phyloP scores from a whole-genome alignment of 1,284 basidiomycete genomes.

The Testicularia cyperi region DNA sequence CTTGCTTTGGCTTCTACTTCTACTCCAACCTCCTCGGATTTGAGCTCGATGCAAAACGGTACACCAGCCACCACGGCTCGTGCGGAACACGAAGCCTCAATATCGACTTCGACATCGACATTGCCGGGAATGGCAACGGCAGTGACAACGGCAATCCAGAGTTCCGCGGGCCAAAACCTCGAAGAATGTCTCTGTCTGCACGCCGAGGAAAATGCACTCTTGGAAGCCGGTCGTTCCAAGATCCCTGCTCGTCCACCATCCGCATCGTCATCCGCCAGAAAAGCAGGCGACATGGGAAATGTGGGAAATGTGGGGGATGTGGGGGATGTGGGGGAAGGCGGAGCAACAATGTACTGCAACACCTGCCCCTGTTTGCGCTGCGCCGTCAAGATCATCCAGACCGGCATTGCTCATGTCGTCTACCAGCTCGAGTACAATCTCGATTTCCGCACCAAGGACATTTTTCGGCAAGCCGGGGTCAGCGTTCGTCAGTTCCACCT shows the following conservation, averaged over 20 bases:
- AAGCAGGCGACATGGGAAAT: too few relatives aligned
- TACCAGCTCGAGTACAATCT: constrained; percentile 83
- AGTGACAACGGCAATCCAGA: too few relatives aligned
- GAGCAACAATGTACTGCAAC: constrained; percentile 82
- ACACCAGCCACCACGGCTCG: too few relatives aligned
- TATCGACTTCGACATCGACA: too few relatives aligned
- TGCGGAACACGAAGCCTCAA: too few relatives aligned
- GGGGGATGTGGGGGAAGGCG: constrained; percentile 62
- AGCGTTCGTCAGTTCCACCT: constrained; percentile 52
- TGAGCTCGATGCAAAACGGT: too few relatives aligned
- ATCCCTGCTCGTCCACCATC: constrained; percentile 2
- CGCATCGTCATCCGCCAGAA: too few relatives aligned
- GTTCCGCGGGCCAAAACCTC: constrained; percentile 67
- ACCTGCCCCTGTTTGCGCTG: constrained; percentile 92
- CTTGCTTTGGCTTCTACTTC: too few relatives aligned
- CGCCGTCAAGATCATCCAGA: constrained; percentile 95
- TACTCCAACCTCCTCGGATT: too few relatives aligned
- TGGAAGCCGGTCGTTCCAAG: constrained; percentile 78
- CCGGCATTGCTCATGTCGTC: constrained; percentile 86
- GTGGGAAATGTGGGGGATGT: too few relatives aligned
- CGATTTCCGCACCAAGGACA: constrained; percentile 63
- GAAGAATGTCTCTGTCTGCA: constrained; percentile 92
- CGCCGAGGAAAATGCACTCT: constrained; percentile 94
- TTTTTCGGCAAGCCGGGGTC: constrained; percentile 61
- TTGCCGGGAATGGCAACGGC: too few relatives aligned